A percentile compares a stretch with the other conserved stretches of the same genome.
phyloP scores from a whole-genome alignment of 176 grass and related monocot genomes.

The Eremochloa ophiuroides region DNA sequence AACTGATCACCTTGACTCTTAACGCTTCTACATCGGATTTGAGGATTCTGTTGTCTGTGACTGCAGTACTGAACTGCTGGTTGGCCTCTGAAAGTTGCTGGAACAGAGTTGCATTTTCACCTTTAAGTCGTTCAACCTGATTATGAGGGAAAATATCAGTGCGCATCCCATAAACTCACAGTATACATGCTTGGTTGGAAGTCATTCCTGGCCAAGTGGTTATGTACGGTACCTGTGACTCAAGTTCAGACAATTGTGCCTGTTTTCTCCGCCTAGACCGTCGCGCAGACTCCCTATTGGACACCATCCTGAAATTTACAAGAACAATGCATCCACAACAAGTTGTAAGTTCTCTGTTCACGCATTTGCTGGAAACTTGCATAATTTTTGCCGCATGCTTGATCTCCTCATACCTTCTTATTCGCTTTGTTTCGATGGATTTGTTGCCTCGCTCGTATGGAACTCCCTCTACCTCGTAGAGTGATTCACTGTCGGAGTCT shows the following conservation, averaged over 20 bases:
- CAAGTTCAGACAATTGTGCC: conserved; percentile 60
- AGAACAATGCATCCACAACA: neutral
- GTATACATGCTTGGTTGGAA: neutral
- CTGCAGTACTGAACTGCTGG: conserved; percentile 65
- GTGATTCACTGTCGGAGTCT: conserved; percentile 55
- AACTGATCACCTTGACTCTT: conserved; percentile 60
- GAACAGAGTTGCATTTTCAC: conserved; percentile 61
- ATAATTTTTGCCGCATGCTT: neutral
- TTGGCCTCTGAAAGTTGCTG: conserved; percentile 62
- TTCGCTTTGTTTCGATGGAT: conserved; percentile 44
- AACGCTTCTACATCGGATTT: conserved; percentile 81
- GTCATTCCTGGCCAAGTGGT: neutral
- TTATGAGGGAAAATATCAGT: conserved; percentile 1
- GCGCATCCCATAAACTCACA: neutral
- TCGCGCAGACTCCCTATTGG: conserved; percentile 85
- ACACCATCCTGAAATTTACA: conserved; percentile 68
- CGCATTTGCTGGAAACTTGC: neutral
- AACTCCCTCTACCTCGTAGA: conserved; percentile 31
- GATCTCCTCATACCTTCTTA: conserved; percentile 47
- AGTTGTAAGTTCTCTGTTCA: neutral
- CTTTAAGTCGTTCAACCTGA: conserved; percentile 70
- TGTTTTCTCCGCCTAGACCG: conserved; percentile 85
- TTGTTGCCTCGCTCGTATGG: conserved; percentile 38
- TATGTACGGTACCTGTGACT: conserved; percentile 58
- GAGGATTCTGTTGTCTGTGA: conserved; percentile 74